A percentile compares a stretch with the other conserved stretches of the same genome.
Conservation (phyloP, 2,329 filamentous ascomycete species). For the Dryadomyces quercivorus region DNA sequence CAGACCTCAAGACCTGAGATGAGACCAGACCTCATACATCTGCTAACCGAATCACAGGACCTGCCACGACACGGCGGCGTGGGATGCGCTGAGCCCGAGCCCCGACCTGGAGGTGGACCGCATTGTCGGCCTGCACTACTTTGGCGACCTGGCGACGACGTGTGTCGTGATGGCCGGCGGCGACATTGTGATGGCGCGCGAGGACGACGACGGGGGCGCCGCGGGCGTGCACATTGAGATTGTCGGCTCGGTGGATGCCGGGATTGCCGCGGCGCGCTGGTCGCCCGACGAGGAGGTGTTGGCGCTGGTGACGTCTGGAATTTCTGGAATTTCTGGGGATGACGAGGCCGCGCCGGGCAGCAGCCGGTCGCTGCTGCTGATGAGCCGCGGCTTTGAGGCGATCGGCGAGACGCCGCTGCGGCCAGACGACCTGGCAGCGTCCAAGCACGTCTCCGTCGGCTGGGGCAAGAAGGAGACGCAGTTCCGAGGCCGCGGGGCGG, state of each 20-base stretch:
- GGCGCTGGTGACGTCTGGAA: conserved; percentile 58
- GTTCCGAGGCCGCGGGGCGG: conserved; percentile 86
- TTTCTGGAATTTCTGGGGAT: background rate
- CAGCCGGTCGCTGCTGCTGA: conserved; percentile 51
- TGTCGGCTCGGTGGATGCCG: conserved; percentile 83
- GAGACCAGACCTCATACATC: too few relatives aligned
- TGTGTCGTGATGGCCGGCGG: conserved; percentile 81
- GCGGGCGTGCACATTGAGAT: conserved; percentile 73
- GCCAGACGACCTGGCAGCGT: conserved; percentile 69
- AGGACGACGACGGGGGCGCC: conserved; percentile 35
- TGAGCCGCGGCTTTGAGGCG: conserved; percentile 84
- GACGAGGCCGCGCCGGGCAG: conserved; percentile 21
- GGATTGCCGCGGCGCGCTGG: conserved; percentile 83
- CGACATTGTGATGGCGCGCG: conserved; percentile 77
- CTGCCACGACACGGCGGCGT: conserved; percentile 53
- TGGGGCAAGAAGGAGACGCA: conserved; percentile 99
- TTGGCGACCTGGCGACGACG: conserved; percentile 64
- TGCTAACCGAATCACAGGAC: too few relatives aligned
- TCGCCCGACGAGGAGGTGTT: conserved; percentile 91
- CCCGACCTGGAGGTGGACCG: conserved; percentile 65
- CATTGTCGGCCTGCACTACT: conserved; percentile 71
- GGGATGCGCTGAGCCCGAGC: conserved; percentile 75
- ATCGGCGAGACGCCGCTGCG: conserved; percentile 64
- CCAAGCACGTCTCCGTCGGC: conserved; percentile 87
- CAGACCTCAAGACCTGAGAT: too few relatives aligned